Conservation (phyloP, 2,329 filamentous ascomycete genomes). For the Elsinoe fawcettii region DNA sequence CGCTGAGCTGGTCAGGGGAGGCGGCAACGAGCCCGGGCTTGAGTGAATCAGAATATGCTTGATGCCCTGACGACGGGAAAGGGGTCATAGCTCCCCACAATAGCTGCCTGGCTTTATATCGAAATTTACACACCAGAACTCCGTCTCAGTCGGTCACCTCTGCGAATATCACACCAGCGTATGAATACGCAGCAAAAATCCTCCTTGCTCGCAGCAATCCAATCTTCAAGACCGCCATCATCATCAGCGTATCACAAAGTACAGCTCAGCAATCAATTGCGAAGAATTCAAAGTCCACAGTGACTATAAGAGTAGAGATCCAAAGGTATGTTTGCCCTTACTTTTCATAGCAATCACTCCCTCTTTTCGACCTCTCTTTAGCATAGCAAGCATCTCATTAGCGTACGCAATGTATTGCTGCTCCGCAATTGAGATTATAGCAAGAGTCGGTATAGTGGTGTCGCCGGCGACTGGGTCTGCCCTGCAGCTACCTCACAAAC, state of each 20-base stretch:
- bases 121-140: background rate
- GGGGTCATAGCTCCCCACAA: background rate
- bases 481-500: background rate
- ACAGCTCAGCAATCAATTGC: background rate
- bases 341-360: background rate
- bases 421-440: background rate
- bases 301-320: background rate
- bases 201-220: background rate
- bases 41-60: background rate
- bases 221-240: background rate
- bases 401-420: background rate
- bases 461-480: background rate
- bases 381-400: background rate
- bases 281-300: background rate
- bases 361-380: background rate
- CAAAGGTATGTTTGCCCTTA: background rate
- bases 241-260: background rate
- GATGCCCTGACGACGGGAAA: background rate
- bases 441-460: background rate
- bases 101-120: background rate
- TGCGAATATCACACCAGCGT: background rate
- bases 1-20: constrained; percentile 11
- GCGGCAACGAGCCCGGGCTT: background rate
- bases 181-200: background rate
- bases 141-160: background rate